Conservation (phyloP, 192 early-diverging fungal genomes). For the Radiomyces spectabilis region DNA sequence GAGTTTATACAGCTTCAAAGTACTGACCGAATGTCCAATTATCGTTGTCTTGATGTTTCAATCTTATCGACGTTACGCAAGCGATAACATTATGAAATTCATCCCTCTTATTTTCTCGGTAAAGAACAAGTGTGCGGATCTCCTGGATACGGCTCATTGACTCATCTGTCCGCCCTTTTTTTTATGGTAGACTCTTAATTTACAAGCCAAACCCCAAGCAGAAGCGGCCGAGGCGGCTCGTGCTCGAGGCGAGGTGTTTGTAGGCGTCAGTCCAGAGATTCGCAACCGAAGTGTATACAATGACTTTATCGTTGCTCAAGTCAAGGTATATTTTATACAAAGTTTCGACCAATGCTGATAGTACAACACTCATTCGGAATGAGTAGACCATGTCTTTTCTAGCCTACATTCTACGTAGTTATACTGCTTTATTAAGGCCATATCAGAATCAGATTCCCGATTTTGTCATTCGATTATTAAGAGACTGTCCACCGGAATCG, state of each 20-base stretch:
- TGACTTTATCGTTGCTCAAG: slow-evolving; percentile 93
- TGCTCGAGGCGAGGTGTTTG: slow-evolving; percentile 57
- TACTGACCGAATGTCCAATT: slow-evolving; percentile 96
- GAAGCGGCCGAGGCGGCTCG: slow-evolving; percentile 42
- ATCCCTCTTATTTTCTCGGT: slow-evolving; percentile 85
- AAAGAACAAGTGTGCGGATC: no score
- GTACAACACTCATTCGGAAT: not conserved
- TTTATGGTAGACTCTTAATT: slow-evolving; percentile 35
- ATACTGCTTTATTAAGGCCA: slow-evolving; percentile 57
- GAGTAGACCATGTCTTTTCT: slow-evolving; percentile 89
- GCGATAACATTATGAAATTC: slow-evolving; percentile 74
- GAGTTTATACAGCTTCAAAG: slow-evolving; percentile 90
- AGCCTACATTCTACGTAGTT: slow-evolving; percentile 88
- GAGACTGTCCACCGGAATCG: slow-evolving; percentile 90
- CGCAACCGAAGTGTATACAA: slow-evolving; percentile 63
- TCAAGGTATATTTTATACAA: slow-evolving; percentile 67
- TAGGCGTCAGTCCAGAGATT: slow-evolving; percentile 71
- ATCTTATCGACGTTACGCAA: slow-evolving; percentile 76
- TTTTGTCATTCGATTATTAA: slow-evolving; percentile 80
- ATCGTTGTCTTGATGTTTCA: slow-evolving; percentile 95
- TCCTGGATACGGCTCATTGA: no score
- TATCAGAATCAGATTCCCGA: slow-evolving; percentile 81
- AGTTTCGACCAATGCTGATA: not conserved
- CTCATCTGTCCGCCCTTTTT: not conserved
- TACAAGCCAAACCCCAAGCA: slow-evolving; percentile 48